These are phyloP conservation scores for Penicillium canescens DNA, from an alignment of 495 filamentous ascomycete species.

Conservation along the genomic window DNA sequence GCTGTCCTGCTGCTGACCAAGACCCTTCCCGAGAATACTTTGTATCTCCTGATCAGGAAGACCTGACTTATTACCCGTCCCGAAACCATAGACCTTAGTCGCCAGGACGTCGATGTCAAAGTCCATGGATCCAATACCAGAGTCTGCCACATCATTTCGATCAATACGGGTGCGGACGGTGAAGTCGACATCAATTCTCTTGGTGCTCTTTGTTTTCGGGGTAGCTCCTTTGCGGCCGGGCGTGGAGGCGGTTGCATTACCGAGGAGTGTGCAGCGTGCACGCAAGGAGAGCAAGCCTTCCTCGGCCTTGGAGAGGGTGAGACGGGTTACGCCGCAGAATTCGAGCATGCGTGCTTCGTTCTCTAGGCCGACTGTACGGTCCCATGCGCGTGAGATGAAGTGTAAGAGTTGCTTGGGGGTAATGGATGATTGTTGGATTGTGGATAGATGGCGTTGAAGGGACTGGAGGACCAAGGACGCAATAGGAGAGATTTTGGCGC, in stretches of 20 bases:
- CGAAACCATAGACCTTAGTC: conserved; percentile 49
- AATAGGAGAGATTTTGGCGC: conserved; percentile 32
- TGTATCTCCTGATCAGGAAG: conserved; percentile 40
- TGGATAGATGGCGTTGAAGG: conserved; percentile 33
- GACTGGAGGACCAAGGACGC: conserved; percentile 40
- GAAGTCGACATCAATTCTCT: conserved; percentile 47
- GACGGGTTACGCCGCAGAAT: conserved; percentile 48
- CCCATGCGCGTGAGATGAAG: conserved; percentile 45
- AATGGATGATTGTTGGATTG: conserved; percentile 31
- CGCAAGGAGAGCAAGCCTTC: conserved; percentile 32
- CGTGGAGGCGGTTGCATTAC: conserved; percentile 13
- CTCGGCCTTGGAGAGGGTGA: conserved; percentile 32
- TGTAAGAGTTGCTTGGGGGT: conserved; percentile 37
- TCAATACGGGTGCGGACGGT: conserved; percentile 33
- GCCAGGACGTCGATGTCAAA: conserved; percentile 43
- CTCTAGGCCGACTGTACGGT: conserved; percentile 37
- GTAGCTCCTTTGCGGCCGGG: conserved; percentile 18
- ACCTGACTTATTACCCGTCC: conserved; percentile 27
- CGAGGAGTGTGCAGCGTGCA: conserved; percentile 43
- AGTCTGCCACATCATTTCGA: conserved; percentile 9
- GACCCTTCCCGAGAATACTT: conserved; percentile 34
- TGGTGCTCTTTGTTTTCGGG: conserved; percentile 14
- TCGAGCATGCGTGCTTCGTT: conserved; percentile 49
- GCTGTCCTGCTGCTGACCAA: conserved; percentile 22
- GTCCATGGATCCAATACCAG: conserved; percentile 30